Conservation (phyloP, 306 rosid species). For the Citrullus mucosospermus region DNA sequence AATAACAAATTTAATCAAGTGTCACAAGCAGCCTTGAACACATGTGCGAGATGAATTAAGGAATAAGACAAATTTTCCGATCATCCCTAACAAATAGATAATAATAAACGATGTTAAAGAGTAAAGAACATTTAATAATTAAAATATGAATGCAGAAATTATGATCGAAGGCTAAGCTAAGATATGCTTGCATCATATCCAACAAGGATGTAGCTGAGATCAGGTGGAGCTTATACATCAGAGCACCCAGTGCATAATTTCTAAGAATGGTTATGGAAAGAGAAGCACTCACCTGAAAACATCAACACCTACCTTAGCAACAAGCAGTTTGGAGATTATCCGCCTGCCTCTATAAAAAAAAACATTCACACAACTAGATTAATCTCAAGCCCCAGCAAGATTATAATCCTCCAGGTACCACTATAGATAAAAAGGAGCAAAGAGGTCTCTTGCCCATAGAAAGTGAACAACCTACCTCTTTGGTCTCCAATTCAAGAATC, state of each 20-base stretch:
- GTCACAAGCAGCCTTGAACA: neutral
- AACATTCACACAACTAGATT: conserved; percentile 78
- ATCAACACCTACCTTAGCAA: conserved; percentile 94
- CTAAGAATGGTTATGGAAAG: conserved; percentile 37
- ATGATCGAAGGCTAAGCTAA: neutral
- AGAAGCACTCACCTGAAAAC: conserved; percentile 90
- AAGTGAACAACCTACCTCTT: conserved; percentile 97
- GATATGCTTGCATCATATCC: conserved; percentile 1
- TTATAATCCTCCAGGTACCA: conserved; percentile 46
- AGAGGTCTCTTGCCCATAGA: conserved; percentile 69
- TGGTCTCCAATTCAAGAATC: conserved; percentile 72
- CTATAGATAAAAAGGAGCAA: conserved; percentile 39
- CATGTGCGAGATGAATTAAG: neutral
- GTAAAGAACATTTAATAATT: neutral
- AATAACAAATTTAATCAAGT: too few relatives aligned
- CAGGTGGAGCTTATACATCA: conserved; percentile 10
- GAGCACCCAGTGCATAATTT: conserved; percentile 3
- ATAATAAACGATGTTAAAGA: neutral
- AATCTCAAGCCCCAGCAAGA: conserved; percentile 44
- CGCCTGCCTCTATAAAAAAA: conserved; percentile 79
- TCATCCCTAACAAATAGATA: neutral
- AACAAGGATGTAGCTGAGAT: conserved; percentile 1
- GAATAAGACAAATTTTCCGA: neutral
- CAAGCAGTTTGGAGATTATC: conserved; percentile 94
- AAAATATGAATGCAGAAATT: conserved; percentile 7